Conservation (phyloP, 129 eudicot genomes). For the Cynara cardunculus region DNA sequence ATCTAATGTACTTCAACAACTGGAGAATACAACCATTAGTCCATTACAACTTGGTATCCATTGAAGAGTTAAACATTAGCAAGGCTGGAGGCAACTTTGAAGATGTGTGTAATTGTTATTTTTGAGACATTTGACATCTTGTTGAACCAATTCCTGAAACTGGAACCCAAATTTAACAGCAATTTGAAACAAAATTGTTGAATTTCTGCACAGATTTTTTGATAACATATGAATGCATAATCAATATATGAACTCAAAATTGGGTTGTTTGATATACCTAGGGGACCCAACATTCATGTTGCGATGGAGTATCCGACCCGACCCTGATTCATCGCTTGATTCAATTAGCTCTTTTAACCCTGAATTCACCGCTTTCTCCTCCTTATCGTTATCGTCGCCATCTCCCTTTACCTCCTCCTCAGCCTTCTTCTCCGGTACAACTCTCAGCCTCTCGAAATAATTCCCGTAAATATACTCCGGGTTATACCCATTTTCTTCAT, state of each 20-base stretch:
- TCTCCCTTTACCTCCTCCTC: constrained; percentile 21
- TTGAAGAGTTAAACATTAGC: too few species aligned
- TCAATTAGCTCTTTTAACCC: constrained; percentile 63
- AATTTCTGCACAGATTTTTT: not conserved
- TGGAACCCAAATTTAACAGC: not conserved
- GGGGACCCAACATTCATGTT: constrained; percentile 57
- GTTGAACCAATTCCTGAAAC: not conserved
- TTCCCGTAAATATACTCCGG: constrained; percentile 78
- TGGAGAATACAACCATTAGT: too few species aligned
- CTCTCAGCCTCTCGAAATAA: constrained; percentile 51
- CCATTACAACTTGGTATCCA: too few species aligned
- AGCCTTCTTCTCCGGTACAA: not conserved
- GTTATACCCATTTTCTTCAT: constrained; percentile 75
- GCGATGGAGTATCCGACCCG: constrained; percentile 61
- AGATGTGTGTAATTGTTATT: too few species aligned
- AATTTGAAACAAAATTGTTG: not conserved
- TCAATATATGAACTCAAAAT: not conserved
- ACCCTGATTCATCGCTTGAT: constrained; percentile 21
- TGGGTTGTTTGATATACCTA: constrained; percentile 27
- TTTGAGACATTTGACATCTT: not conserved
- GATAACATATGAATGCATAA: not conserved
- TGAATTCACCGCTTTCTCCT: constrained; percentile 27
- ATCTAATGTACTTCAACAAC: not conserved
- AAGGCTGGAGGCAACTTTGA: too few species aligned
- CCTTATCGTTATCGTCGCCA: constrained; percentile 8